A percentile compares a stretch with the other conserved stretches of the same genome.
These are phyloP conservation scores for Phalaenopsis aphrodite DNA, from an alignment of 106 monocot species.

Conservation along the genomic window DNA sequence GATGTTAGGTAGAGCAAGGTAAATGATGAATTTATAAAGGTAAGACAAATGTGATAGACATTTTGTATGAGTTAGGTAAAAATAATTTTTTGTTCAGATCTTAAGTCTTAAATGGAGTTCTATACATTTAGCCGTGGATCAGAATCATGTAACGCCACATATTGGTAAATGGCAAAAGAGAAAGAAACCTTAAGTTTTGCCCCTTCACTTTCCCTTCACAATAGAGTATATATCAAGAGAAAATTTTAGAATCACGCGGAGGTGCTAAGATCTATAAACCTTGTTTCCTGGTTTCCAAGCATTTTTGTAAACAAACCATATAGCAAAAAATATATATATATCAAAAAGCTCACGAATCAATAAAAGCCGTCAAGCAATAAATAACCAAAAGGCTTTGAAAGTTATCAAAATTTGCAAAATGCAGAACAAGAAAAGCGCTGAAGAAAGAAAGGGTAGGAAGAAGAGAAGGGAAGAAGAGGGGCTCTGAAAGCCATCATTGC, in stretches of 20 bases:
- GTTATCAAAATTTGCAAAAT: background rate
- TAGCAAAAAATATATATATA: background rate
- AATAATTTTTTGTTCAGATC: too few relatives aligned
- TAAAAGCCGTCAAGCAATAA: background rate
- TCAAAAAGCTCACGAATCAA: background rate
- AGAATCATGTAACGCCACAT: too few relatives aligned
- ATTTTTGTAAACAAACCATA: background rate
- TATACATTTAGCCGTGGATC: too few relatives aligned
- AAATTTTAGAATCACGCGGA: background rate
- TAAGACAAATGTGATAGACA: too few relatives aligned
- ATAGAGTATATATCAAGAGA: background rate
- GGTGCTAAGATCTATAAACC: background rate
- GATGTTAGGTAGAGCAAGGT: too few relatives aligned
- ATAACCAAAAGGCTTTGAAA: background rate
- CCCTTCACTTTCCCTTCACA: too few relatives aligned
- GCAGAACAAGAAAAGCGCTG: background rate
- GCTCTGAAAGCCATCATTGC: constrained; percentile 53
- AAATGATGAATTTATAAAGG: too few relatives aligned
- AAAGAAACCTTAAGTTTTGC: too few relatives aligned
- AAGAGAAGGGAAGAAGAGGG: background rate
- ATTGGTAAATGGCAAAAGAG: too few relatives aligned
- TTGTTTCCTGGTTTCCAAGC: background rate
- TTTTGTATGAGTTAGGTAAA: too few relatives aligned
- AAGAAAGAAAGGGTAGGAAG: too few relatives aligned
- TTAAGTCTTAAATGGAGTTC: too few relatives aligned